These are phyloP conservation scores for Hibiscus syriacus DNA, from an alignment of 345 rosid genomes.

Conservation along the genomic window DNA sequence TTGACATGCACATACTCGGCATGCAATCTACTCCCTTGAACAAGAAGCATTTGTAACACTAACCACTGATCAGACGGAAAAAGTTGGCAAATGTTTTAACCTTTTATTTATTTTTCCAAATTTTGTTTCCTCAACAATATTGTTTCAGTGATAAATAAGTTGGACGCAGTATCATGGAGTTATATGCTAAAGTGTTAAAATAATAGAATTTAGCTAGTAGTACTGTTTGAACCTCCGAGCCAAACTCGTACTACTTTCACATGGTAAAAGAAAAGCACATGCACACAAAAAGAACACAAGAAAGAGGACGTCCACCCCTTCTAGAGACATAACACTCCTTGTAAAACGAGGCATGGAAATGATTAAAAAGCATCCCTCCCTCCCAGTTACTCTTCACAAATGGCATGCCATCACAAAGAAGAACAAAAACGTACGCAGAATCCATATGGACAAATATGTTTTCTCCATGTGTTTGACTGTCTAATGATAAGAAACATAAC, in stretches of 20 bases:
- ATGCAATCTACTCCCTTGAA: neutral
- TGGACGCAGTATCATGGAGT: neutral
- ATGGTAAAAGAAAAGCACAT: constrained; percentile 7
- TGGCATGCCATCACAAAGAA: too few relatives aligned
- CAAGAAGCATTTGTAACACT: neutral
- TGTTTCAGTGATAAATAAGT: neutral
- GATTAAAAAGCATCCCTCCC: neutral
- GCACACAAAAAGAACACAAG: too few relatives aligned
- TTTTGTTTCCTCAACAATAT: neutral
- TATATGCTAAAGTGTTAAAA: neutral
- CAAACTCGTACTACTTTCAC: neutral
- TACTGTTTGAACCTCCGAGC: constrained; percentile 8
- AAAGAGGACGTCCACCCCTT: neutral
- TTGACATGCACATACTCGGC: neutral
- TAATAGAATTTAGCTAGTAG: constrained; percentile 8
- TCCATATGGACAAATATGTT: neutral
- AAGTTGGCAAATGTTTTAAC: neutral
- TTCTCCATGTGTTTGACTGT: constrained; percentile 14
- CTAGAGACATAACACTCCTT: neutral
- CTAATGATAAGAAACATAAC: constrained; percentile 20
- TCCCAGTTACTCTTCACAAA: neutral
- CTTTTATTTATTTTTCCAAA: neutral
- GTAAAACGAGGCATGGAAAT: neutral
- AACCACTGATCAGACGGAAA: neutral
- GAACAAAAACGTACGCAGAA: neutral